Percentiles rank a stretch among this genome's conserved stretches.
Conservation (phyloP, 202 grass and related monocot species). For the Carex sylvatica region DNA sequence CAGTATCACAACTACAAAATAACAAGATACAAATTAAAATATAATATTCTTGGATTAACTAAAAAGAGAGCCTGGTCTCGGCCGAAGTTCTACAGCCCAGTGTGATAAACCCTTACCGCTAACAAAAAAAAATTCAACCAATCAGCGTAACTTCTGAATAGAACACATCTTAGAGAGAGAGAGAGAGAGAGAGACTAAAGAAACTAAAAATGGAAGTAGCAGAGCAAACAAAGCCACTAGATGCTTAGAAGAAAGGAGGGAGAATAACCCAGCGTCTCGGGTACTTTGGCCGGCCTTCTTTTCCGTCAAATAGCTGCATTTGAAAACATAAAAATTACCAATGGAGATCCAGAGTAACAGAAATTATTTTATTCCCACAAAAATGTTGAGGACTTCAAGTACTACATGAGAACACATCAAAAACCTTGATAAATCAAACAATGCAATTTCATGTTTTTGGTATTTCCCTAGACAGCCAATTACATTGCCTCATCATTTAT, state of each 20-base stretch:
- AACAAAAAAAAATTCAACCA: not conserved
- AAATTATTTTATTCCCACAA: not conserved
- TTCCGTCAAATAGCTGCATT: constrained; percentile 71
- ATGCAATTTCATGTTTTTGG: not conserved
- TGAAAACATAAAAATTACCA: constrained; percentile 25
- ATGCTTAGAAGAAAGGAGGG: constrained; percentile 60
- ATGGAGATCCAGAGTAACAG: not conserved
- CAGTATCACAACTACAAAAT: not conserved
- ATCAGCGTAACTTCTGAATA: not conserved
- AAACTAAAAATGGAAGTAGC: not conserved
- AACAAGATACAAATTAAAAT: not conserved
- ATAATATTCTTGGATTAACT: not conserved
- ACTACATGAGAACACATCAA: not conserved
- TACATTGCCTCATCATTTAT: not conserved
- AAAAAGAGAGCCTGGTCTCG: not conserved
- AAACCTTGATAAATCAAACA: not conserved
- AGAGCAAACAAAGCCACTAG: not conserved
- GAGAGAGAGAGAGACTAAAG: not conserved
- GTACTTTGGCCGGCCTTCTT: constrained; percentile 60
- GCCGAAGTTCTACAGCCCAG: not conserved
- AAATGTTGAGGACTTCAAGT: not conserved
- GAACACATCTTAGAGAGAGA: not conserved
- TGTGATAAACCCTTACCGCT: not conserved
- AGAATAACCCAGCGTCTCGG: constrained; percentile 77
- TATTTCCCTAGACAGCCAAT: not conserved